phyloP scores from a whole-genome alignment of 139 green algal species.

The Chlorella sp. region DNA sequence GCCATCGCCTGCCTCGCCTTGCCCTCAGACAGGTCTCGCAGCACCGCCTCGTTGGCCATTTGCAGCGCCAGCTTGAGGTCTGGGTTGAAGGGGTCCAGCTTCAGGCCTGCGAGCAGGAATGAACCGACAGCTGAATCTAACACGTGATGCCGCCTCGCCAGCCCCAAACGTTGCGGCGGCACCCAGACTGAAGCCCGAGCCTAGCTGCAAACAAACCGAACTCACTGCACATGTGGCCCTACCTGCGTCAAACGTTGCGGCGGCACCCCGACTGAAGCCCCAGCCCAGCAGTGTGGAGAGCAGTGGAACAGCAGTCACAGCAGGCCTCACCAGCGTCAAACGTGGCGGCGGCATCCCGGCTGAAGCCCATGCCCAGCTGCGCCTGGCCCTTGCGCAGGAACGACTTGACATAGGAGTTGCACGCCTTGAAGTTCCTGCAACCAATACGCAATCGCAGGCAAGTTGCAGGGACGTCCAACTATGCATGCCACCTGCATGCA shows the following conservation, averaged over 20 bases:
- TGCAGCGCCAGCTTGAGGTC: constrained; percentile 62
- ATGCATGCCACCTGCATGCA: no score
- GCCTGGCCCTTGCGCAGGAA: constrained; percentile 64
- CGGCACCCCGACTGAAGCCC: no score
- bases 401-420: constrained; percentile 58
- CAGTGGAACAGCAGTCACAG: no score
- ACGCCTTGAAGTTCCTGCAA: constrained; percentile 28
- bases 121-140: not conserved
- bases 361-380: constrained; percentile 53
- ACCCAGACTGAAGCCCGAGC: no score
- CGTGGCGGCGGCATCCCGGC: constrained; percentile 40
- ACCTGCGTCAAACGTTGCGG: no score
- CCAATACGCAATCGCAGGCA: no score
- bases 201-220: no score
- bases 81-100: constrained; percentile 60
- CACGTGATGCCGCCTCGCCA: no score
- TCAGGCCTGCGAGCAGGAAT: constrained; percentile 37
- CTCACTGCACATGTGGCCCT: no score
- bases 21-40: constrained; percentile 31
- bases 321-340: not conserved
- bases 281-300: no score
- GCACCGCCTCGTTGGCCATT: constrained; percentile 50
- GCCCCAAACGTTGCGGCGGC: no score
- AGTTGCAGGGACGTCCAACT: no score
- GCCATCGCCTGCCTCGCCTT: constrained; percentile 47